Conservation (phyloP, 2,329 filamentous ascomycete species). For the Pseudogymnoascus sp. region DNA sequence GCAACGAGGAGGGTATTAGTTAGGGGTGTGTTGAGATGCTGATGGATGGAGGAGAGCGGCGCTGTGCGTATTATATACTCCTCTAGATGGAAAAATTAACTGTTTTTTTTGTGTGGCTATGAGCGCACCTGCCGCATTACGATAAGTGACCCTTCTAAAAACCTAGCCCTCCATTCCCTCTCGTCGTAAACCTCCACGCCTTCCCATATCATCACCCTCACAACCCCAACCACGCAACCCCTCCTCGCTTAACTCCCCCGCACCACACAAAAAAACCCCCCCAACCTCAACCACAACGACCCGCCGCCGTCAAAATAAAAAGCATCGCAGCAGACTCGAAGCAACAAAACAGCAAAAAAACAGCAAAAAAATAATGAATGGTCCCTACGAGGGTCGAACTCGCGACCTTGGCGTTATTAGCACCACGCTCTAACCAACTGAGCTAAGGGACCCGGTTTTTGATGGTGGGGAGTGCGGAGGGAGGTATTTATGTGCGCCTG, state of each 20-base stretch:
- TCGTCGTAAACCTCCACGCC: neutral
- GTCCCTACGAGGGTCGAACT: neutral
- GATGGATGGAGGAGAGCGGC: neutral
- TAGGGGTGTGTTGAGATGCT: neutral
- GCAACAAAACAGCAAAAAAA: no score
- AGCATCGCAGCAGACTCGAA: neutral
- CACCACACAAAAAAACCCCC: neutral
- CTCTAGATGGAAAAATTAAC: neutral
- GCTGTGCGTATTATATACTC: neutral
- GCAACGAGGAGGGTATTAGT: neutral
- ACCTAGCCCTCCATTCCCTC: neutral
- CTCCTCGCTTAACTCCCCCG: neutral
- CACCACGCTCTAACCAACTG: conserved; percentile 1
- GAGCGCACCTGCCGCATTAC: neutral
- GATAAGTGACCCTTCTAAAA: neutral
- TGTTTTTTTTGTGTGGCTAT: neutral
- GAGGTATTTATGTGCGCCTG: neutral
- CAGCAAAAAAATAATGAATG: neutral
- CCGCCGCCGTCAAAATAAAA: neutral
- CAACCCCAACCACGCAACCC: neutral
- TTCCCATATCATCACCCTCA: neutral
- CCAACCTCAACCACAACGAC: neutral
- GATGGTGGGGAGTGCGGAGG: neutral
- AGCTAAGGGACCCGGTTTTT: neutral
- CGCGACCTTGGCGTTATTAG: conserved; percentile 1